Percentiles rank a stretch among this genome's conserved stretches.
Conservation (phyloP, 768 basidiomycete species). For the Hypholoma fasciculare region DNA sequence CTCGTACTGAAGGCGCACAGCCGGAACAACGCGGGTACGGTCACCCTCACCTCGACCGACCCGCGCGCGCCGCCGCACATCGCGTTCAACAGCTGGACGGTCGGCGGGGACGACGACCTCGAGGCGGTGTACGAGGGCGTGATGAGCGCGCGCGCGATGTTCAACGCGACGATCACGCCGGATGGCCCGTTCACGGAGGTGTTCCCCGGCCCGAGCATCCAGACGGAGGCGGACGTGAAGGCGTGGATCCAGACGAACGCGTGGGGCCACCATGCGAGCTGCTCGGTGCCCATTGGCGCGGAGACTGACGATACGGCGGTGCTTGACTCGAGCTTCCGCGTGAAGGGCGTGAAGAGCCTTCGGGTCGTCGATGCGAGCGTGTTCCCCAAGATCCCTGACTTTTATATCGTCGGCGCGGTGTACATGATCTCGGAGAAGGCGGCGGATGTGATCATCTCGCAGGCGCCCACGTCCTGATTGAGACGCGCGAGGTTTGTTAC, state of each 20-base stretch:
- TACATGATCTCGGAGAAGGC: slow-evolving; percentile 12
- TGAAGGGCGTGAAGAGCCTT: slow-evolving; percentile 3
- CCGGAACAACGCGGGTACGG: slow-evolving; percentile 7
- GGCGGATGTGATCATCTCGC: slow-evolving; percentile 2
- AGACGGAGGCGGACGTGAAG: slow-evolving; percentile 6
- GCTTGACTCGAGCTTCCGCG: slow-evolving; percentile 5
- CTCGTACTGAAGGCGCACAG: slow-evolving; percentile 9
- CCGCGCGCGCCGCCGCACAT: slow-evolving; percentile 3
- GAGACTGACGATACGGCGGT: slow-evolving; percentile 1
- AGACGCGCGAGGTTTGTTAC: neutral
- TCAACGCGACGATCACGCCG: neutral
- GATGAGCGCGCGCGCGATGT: slow-evolving; percentile 7
- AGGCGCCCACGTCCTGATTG: neutral
- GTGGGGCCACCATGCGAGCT: slow-evolving; percentile 9
- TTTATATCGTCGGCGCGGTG: slow-evolving; percentile 6
- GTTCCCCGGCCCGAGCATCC: neutral
- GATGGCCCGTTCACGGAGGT: slow-evolving; percentile 4
- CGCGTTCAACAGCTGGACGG: slow-evolving; percentile 3
- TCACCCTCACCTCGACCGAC: slow-evolving; percentile 1
- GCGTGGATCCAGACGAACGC: slow-evolving; percentile 6
- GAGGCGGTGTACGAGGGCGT: slow-evolving; percentile 8
- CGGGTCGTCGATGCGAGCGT: slow-evolving; percentile 9
- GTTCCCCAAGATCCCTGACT: slow-evolving; percentile 7
- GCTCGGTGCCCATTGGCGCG: slow-evolving; percentile 8
- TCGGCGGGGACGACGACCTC: slow-evolving; percentile 1